phyloP scores from a whole-genome alignment of 352 stramenopile genomes.

The Phytophthora foliorum region DNA sequence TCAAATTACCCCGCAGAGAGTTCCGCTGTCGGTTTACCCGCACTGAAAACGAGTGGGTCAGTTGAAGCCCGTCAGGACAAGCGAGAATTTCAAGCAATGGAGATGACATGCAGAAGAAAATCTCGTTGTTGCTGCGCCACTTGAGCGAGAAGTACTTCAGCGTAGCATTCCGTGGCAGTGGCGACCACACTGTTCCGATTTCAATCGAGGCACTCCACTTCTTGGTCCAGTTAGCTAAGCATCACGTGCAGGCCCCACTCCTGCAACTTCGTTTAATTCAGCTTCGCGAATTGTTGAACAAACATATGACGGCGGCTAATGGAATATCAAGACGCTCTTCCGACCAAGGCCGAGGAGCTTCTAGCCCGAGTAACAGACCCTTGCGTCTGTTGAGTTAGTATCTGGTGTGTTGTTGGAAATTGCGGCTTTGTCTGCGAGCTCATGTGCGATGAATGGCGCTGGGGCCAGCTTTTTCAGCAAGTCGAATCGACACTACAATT shows the following conservation, averaged over 20 bases:
- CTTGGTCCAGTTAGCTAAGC: constrained; percentile 40
- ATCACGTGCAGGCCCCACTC: constrained; percentile 31
- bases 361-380: not conserved
- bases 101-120: constrained; percentile 40
- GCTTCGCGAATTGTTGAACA: constrained; percentile 32
- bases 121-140: constrained; percentile 40
- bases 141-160: constrained; percentile 81
- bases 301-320: constrained; percentile 29
- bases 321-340: constrained; percentile 32
- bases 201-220: constrained; percentile 57
- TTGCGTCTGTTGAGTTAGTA: constrained; percentile 19
- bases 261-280: constrained; percentile 30
- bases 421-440: constrained; percentile 15
- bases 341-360: constrained; percentile 7
- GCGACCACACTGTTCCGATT: constrained; percentile 30
- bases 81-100: not conserved
- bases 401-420: constrained; percentile 35
- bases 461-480: not conserved
- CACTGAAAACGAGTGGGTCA: not conserved
- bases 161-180: constrained; percentile 42
- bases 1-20: constrained; percentile 26
- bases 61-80: not conserved
- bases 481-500: constrained; percentile 13
- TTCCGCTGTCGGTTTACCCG: not conserved
- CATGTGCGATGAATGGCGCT: not conserved